Evolutionary conservation across 2,329 filamentous ascomycete genomes (phyloP), one percentile per base, ranked within the genome.

Genomic region (Ascochyta lentis): DNA sequence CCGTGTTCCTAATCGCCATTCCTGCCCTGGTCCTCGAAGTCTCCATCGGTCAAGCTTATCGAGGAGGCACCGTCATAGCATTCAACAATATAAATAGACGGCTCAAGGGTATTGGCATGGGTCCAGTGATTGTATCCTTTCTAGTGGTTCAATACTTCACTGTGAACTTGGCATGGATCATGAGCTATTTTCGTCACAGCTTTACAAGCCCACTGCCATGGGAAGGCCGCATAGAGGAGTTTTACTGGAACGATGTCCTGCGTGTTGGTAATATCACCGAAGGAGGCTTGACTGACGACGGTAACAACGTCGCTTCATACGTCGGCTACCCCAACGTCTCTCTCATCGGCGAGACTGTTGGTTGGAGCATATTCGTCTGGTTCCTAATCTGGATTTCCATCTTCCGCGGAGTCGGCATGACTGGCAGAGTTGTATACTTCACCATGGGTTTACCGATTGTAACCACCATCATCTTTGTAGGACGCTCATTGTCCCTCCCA

Each of bases 391-490:
- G 83, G 82, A 61, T 86, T 37, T 84, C 81, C 60, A 85, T 87
- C 61, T 84, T 86, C 69, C 80, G 83, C 33, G 81, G 85, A 6
- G 83, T 86, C 19, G 82, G 83, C 0, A 68, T 84, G 56, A 86
- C 84, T 2, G 84, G 84, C 2, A 79, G 83, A 6, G 84, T 85
- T 9, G 83, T 85, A 5, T 86, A 86, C 72, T 84, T 84, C 69
- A 86, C 83, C n/a, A 86, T 86, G 83, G 83, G 83, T 1, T 67
- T 86, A 5, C 84, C 84, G 0, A 84, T 86, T 45, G 73, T 84
- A 54, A 81, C 83, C 13, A 85, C 81, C 2, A 78, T 86, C 57
- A 80, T 86, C 50, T 76, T 86, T 24, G 79, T 86, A 42, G 84
- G 82, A 16, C 79, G 84, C 2, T 77, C 81, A 0, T 68, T 81